Evolutionary conservation across 163 green algal species (phyloP).

Genomic region (Coccomyxa subellipsoidea): DNA sequence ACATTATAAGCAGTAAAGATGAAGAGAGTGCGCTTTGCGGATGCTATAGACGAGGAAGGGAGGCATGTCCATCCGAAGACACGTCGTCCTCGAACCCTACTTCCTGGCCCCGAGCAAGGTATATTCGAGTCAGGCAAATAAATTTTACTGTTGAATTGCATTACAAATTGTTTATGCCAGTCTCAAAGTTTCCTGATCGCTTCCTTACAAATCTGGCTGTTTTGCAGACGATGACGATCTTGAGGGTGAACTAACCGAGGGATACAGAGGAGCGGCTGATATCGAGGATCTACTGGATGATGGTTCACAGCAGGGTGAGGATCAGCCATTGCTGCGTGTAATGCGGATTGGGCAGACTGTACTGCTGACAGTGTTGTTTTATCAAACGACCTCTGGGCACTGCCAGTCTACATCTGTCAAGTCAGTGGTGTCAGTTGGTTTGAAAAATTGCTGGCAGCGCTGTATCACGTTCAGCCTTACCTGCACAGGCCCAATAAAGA

Average conservation of each 20-base stretch:
- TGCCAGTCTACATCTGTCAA: too few species aligned
- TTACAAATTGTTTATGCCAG: too few species aligned
- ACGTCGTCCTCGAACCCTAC: background rate
- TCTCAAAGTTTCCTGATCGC: too few species aligned
- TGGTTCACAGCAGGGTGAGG: background rate
- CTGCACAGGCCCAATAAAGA: conserved; percentile 1
- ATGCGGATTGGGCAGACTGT: too few species aligned
- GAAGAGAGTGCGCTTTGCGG: background rate
- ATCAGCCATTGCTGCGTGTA: too few species aligned
- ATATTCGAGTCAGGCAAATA: too few species aligned
- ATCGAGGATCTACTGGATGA: conserved; percentile 1
- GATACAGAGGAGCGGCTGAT: background rate
- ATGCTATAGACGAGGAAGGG: background rate
- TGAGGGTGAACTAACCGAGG: background rate
- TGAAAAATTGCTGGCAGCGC: background rate
- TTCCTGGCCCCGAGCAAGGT: background rate
- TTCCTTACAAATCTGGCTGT: background rate
- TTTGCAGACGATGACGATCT: background rate
- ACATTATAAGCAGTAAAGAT: too few species aligned
- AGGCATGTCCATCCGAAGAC: background rate
- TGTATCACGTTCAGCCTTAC: background rate
- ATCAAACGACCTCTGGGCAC: too few species aligned
- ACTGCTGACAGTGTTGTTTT: too few species aligned
- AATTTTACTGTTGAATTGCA: too few species aligned
- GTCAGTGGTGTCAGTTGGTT: too few species aligned